phyloP scores from a whole-genome alignment of 2,329 filamentous ascomycete species.

The Scedosporium minutisporum region DNA sequence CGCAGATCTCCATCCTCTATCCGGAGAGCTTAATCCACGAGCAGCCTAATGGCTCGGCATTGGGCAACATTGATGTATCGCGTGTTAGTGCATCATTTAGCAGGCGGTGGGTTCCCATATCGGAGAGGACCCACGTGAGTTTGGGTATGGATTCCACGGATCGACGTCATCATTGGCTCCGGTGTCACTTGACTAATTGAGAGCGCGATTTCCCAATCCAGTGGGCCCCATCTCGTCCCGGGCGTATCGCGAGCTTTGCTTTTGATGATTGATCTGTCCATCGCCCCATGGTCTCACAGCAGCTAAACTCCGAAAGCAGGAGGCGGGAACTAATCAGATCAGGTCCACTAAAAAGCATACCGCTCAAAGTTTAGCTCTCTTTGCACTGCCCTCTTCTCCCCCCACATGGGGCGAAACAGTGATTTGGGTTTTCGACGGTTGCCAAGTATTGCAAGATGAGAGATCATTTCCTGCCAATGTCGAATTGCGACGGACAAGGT shows the following conservation, averaged over 20 bases:
- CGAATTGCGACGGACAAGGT: neutral
- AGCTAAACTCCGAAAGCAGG: neutral
- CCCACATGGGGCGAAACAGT: neutral
- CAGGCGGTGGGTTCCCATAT: no score
- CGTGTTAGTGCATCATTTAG: neutral
- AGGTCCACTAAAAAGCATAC: no score
- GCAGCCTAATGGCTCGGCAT: neutral
- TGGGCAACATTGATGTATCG: neutral
- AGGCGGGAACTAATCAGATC: no score
- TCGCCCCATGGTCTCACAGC: neutral
- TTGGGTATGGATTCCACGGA: neutral
- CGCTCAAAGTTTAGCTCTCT: neutral
- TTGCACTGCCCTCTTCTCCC: neutral
- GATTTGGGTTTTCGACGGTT: neutral
- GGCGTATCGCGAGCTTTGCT: neutral
- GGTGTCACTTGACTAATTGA: neutral
- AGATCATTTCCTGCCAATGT: neutral
- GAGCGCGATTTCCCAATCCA: neutral
- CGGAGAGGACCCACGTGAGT: neutral
- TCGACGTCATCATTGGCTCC: neutral
- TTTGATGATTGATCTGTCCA: neutral
- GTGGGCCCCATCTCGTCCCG: neutral
- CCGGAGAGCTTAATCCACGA: neutral
- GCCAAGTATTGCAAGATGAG: neutral
- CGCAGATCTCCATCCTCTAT: neutral